A percentile compares a stretch with the other conserved stretches of the same genome.
Evolutionary conservation across 192 early-diverging fungal species (phyloP).

Genomic region (Podila clonocystis): DNA sequence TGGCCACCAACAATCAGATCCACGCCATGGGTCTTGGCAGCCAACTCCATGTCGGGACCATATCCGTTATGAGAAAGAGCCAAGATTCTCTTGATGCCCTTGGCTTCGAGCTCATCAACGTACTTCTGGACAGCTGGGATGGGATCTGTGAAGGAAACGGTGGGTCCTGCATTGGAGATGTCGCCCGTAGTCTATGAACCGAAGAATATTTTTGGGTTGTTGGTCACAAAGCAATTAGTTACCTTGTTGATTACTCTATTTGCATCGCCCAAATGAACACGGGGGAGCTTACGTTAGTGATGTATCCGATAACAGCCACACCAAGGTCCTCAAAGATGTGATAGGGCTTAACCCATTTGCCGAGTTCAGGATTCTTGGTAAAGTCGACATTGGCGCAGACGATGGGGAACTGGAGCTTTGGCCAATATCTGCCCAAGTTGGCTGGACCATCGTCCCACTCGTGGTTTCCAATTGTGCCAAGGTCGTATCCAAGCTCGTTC

Average conservation of each 20-base stretch:
- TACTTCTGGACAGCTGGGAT: constrained; percentile 68
- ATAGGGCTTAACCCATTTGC: constrained; percentile 70
- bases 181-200: constrained; percentile 54
- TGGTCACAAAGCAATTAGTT: neutral
- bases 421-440: constrained; percentile 61
- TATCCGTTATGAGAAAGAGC: constrained; percentile 80
- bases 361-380: constrained; percentile 53
- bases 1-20: constrained; percentile 80
- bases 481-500: constrained; percentile 73
- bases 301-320: constrained; percentile 75
- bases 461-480: constrained; percentile 70
- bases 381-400: constrained; percentile 76
- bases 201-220: neutral
- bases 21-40: constrained; percentile 64
- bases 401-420: constrained; percentile 68
- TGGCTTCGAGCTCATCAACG: constrained; percentile 65
- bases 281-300: constrained; percentile 55
- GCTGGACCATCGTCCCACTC: constrained; percentile 79
- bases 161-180: constrained; percentile 63
- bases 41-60: constrained; percentile 72
- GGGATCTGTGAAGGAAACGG: constrained; percentile 65
- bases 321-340: constrained; percentile 70
- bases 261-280: too few relatives aligned
- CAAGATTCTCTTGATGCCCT: constrained; percentile 74
- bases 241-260: neutral